Base-by-base conservation (phyloP, 352 stramenopile genomes). In the Globisporangium nagaii region DNA sequence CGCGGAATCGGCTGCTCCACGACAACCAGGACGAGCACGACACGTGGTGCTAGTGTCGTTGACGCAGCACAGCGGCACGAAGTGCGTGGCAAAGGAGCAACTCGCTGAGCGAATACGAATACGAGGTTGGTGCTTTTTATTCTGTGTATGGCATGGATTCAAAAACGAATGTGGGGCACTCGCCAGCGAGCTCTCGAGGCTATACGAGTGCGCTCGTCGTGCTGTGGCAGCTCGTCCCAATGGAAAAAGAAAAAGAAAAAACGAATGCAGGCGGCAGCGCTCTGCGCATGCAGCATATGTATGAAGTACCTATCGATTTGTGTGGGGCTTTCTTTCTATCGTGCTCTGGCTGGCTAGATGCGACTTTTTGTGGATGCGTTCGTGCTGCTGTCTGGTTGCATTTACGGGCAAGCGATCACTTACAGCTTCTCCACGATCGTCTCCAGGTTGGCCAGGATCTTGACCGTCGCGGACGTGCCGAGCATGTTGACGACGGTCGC, bases 401-500 rank as follows among this genome's bases (percentile, higher is more conserved):
- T n/a, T n/a, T n/a, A n/a, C n/a, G n/a, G n/a, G n/a, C n/a, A n/a
- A n/a, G n/a, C 48, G 5, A 13, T 4, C 11, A 10, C 12, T 31
- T 41, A 39, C 34, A 31, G 17, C 22, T 30, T 40, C 19, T 54
- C 54, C 9, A 88, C 65, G 35, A 75, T 69, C 15, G 56, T 62
- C 60, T 86, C 71, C 53, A 91, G 68, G 62, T 78, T 89, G 46
- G 68, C 62, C n/a, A 91, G 71, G 39, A 89, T 77, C 67, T 91
- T 88, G 56, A 88, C 73, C 2, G 81, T 91, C n/a, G 81, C 78
- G 5, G 81, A 91, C 60, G 81, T 91, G 60, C 81, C 81, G 45
- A 91, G 76, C 78, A 88, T 86, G 71, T 90, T 93, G 64, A 90
- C 78, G 49, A 93, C 71, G 48, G 69, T 78, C 22, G 83, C 69